Conservation (phyloP, 176 grass and related monocot genomes). For the Oryza meyeriana region DNA sequence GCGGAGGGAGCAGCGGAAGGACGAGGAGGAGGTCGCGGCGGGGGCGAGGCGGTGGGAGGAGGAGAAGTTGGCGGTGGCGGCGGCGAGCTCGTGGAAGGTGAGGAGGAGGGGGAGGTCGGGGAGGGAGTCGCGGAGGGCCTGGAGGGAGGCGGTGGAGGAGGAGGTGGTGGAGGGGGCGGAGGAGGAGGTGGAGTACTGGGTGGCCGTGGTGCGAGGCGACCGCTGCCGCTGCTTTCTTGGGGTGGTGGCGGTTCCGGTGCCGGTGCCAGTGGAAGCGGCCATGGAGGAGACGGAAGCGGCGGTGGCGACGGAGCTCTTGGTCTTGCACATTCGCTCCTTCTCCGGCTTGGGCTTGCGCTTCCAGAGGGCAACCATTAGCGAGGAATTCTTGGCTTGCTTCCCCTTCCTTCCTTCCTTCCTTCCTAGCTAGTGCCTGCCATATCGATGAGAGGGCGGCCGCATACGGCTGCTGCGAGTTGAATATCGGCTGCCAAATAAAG, state of each 20-base stretch:
- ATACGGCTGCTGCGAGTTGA: neutral
- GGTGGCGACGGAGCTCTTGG: conserved; percentile 52
- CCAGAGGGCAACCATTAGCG: conserved; percentile 24
- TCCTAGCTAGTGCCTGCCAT: neutral
- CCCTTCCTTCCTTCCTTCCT: neutral
- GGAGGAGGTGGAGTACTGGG: conserved; percentile 29
- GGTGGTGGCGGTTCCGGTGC: conserved; percentile 11
- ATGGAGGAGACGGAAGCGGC: conserved; percentile 16
- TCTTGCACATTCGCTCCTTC: conserved; percentile 72
- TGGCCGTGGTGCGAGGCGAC: conserved; percentile 8
- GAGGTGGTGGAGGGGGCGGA: conserved; percentile 26
- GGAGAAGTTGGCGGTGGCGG: conserved; percentile 69
- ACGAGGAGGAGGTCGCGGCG: neutral
- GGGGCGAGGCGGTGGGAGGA: conserved; percentile 46
- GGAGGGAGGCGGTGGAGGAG: conserved; percentile 48
- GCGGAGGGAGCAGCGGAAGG: conserved; percentile 67
- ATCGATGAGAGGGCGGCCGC: neutral
- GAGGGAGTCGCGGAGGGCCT: conserved; percentile 58
- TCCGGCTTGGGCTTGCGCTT: neutral
- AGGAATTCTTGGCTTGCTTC: neutral
- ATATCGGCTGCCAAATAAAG: neutral
- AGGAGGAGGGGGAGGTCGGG: conserved; percentile 54
- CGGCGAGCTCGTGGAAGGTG: conserved; percentile 56
- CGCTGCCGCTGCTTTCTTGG: conserved; percentile 18
- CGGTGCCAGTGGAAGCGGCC: neutral